Evolutionary conservation across 1,284 basidiomycete species (phyloP), one percentile per base, ranked within the genome.

Genomic region (Microbotryum scabiosae): DNA sequence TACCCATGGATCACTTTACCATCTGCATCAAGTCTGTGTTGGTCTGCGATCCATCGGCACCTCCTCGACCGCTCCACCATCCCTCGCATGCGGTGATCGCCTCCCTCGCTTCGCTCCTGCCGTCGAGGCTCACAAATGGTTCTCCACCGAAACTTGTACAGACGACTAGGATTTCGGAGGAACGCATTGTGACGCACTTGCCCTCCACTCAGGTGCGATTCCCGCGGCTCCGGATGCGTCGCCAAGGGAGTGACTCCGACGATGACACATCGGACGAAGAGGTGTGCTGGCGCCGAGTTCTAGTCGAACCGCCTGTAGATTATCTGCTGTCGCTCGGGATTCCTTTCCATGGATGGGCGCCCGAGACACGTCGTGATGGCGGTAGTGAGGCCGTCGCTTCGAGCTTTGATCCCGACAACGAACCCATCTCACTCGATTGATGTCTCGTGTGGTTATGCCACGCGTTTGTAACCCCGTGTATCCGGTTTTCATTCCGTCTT

Each of bases 1-100:
- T 57, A n/a, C 57, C 64, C 9, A 44, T 51, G 25, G 64, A 65
- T 51, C 64, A 65, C 53, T 65, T 65, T 23, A 62, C 61, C 8
- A 56, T 58, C 43, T 56, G 53, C 50, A 43, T 57, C 57, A 60
- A 60, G 36, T 49, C 44, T n/a, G 23, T 16, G 5, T 21, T 53
- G 30, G 43, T 41, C 25, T 21, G 25, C 20, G 12, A 41, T 23
- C 18, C 25, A 43, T 23, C 16, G 28, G n/a, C n/a, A 8, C 16
- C 5, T 30, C 43, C 25, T 48, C 45, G 8, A 20, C 46, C 21
- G 2, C 26, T 5, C 7, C 16, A 0, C 4, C 41, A 12, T 47
- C 43, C 18, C 41, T 52, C 41, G 25, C 56, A 28, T 21, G 30
- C 45, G 46, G 47, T 46, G 12, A 14, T 55, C 26, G 43, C 30